Conservation (phyloP, 106 monocot genomes). For the Triglochin maritima region DNA sequence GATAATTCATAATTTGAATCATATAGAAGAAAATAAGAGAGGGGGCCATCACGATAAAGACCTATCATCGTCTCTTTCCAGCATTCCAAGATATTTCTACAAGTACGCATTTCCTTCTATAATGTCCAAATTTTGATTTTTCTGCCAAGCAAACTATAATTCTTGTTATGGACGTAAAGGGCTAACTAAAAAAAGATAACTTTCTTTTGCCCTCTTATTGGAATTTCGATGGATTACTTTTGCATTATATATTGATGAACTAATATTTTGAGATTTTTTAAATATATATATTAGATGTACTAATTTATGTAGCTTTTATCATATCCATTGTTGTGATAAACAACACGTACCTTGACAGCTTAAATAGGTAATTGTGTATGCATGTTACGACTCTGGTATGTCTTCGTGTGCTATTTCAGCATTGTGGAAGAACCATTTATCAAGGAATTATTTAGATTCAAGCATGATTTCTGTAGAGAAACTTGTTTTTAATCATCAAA, state of each 20-base stretch:
- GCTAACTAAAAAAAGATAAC: background rate
- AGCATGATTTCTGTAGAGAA: too few relatives aligned
- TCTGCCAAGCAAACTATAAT: background rate
- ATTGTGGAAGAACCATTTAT: too few relatives aligned
- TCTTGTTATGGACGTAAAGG: background rate
- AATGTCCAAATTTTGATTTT: background rate
- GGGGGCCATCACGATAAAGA: conserved; percentile 25
- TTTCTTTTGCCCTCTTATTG: background rate
- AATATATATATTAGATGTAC: background rate
- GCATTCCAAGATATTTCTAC: conserved; percentile 69
- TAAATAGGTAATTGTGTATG: too few relatives aligned
- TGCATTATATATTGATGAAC: background rate
- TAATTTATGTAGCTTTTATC: background rate
- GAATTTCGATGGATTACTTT: background rate
- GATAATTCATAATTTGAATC: conserved; percentile 4
- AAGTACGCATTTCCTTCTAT: conserved; percentile 36
- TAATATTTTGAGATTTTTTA: background rate
- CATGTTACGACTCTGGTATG: too few relatives aligned
- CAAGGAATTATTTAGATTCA: too few relatives aligned
- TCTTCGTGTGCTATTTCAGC: too few relatives aligned
- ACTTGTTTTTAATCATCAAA: too few relatives aligned
- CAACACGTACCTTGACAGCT: too few relatives aligned
- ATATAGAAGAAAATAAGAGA: conserved; percentile 9
- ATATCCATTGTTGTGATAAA: too few relatives aligned
- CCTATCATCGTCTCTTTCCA: conserved; percentile 37